A percentile compares a stretch with the other conserved stretches of the same genome.
Conservation (phyloP, 495 filamentous ascomycete species). For the Xylaria grammica region DNA sequence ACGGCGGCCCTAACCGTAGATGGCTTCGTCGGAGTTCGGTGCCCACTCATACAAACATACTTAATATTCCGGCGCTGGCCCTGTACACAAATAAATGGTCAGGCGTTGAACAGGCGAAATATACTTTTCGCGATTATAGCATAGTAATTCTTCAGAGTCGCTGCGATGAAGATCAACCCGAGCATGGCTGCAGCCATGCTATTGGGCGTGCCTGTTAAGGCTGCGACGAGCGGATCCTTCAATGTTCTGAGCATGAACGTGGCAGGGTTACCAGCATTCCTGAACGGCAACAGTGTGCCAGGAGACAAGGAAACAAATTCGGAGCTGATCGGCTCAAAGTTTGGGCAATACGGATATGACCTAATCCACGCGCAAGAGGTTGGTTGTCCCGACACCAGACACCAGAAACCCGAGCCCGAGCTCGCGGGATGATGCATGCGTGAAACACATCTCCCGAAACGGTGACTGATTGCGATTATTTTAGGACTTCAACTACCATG, state of each 20-base stretch:
- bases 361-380: slow-evolving; percentile 68
- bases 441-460: slow-evolving; percentile 8
- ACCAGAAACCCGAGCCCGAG: slow-evolving; percentile 6
- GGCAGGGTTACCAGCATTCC: slow-evolving; percentile 60
- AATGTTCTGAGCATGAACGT: slow-evolving; percentile 64
- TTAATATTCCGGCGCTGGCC: not conserved
- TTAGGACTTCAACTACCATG: slow-evolving; percentile 69
- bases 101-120: not conserved
- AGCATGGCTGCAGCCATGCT: not conserved
- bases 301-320: slow-evolving; percentile 60
- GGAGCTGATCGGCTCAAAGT: slow-evolving; percentile 52
- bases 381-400: slow-evolving; percentile 7
- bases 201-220: not conserved
- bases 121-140: not conserved
- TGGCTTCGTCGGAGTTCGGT: not conserved
- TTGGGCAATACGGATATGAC: slow-evolving; percentile 58
- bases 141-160: not conserved
- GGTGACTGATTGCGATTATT: slow-evolving; percentile 1
- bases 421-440: slow-evolving; percentile 14
- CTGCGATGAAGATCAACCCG: slow-evolving; percentile 1
- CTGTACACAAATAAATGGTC: not conserved
- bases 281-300: slow-evolving; percentile 58
- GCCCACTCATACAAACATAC: slow-evolving; percentile 5
- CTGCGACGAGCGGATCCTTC: slow-evolving; percentile 45
- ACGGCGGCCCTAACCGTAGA: slow-evolving; percentile 9